Evolutionary conservation across 129 eudicot species (phyloP), one percentile per base, ranked within the genome.

Genomic region (Artemisia argyi): DNA sequence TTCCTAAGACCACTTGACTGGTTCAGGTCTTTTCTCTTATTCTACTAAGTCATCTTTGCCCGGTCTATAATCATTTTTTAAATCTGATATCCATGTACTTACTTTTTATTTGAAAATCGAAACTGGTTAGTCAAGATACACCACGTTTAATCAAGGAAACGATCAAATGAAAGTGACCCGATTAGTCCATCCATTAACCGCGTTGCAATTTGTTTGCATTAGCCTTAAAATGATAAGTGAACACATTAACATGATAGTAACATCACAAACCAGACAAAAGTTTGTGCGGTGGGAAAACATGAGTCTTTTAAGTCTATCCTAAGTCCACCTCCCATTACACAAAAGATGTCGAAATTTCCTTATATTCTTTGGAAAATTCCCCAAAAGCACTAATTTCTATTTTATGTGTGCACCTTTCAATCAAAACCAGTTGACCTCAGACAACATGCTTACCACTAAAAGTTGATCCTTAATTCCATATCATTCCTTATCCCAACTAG

Each of bases 371-470:
- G 19, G 53, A 17, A 63, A 54, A 71, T 42, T 24, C 66, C 57
- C 70, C 22, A 12, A 68, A 77, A 71, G 52, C 66, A 78, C 67
- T 76, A 59, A 53, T 39, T 57, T 77, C 53, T 51, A 12, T 9
- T 53, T 70, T 69, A 20, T 69, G 13, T 53, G 66, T 63, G 44
- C 72, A 63, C 72, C 76, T 77, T 69, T 69, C 66, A 32, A 77
- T 77, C 76, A 70, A 35, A 52, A 32, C 54, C 35, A 58, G 74
- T 68, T 76, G 74, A 76, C 74, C 61, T 15, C 2, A 65, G 47
- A 59, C 55, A 76, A 67, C 80, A 76, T 76, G 80, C 74, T 12
- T 56, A 59, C 74, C 74, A 76, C 80, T 55, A 26, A 47, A 68
- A 46, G 61, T 58, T 68, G 66, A 76, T 58, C 75, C n/a, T n/a